phyloP scores from a whole-genome alignment of 2,329 filamentous ascomycete genomes.

The Graphilbum fragrans region DNA sequence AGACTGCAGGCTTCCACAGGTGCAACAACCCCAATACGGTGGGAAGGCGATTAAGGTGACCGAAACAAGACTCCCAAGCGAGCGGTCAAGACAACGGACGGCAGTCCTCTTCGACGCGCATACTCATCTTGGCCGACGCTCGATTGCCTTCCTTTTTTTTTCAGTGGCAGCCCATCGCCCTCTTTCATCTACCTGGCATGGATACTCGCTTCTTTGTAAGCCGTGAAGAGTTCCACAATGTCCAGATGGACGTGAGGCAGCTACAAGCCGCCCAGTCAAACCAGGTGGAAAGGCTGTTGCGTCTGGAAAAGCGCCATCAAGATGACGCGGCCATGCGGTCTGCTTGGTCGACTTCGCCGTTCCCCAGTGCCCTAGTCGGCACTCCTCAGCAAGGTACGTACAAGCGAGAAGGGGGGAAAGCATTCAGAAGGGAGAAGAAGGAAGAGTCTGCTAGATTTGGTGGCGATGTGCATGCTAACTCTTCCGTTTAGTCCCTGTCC shows the following conservation, averaged over 20 bases:
- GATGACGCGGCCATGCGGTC: slow-evolving; percentile 64
- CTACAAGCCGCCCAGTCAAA: slow-evolving; percentile 50
- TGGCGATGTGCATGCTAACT: too few relatives aligned
- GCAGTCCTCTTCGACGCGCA: too few relatives aligned
- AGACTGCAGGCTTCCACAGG: too few relatives aligned
- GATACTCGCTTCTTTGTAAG: slow-evolving; percentile 48
- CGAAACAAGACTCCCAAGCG: too few relatives aligned
- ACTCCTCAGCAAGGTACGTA: slow-evolving; percentile 78
- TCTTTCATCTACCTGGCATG: slow-evolving; percentile 33
- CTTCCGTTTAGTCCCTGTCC: slow-evolving; percentile 61
- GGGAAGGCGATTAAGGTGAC: too few relatives aligned
- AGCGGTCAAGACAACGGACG: too few relatives aligned
- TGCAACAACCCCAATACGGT: too few relatives aligned
- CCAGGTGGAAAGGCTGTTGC: slow-evolving; percentile 48
- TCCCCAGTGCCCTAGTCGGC: slow-evolving; percentile 71
- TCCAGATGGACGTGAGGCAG: slow-evolving; percentile 61
- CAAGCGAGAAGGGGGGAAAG: neutral
- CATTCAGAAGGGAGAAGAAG: neutral
- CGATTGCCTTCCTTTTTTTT: neutral
- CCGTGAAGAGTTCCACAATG: slow-evolving; percentile 53
- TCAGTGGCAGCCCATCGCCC: neutral
- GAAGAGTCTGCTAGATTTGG: too few relatives aligned
- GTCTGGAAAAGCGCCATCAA: slow-evolving; percentile 54
- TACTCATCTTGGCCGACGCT: too few relatives aligned
- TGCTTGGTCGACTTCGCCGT: slow-evolving; percentile 83